Conservation (phyloP, 768 basidiomycete genomes). For the Galerina sulciceps region DNA sequence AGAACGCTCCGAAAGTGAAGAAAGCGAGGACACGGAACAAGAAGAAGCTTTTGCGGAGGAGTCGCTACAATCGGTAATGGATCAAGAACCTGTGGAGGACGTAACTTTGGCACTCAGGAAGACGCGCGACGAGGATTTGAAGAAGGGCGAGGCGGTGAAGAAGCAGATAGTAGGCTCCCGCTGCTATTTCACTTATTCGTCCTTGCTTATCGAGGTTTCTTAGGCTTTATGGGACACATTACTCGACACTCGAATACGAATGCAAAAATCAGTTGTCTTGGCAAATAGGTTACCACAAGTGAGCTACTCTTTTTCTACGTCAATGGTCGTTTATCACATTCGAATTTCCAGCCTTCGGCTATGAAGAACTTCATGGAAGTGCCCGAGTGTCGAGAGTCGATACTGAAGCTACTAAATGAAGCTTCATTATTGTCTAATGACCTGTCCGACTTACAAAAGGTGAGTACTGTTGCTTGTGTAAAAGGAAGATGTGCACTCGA, state of each 20-base stretch:
- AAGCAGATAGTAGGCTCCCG: constrained; percentile 73
- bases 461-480: constrained; percentile 26
- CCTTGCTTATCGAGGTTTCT: too few species aligned
- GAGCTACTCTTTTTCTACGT: constrained; percentile 26
- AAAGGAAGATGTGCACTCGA: not conserved
- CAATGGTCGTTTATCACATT: constrained; percentile 9
- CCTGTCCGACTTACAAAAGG: constrained; percentile 71
- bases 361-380: constrained; percentile 40
- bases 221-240: constrained; percentile 87
- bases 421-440: constrained; percentile 66
- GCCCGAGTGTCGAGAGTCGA: constrained; percentile 45
- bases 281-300: constrained; percentile 72
- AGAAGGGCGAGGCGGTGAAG: constrained; percentile 84
- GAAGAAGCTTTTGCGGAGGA: constrained; percentile 9
- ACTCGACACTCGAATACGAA: constrained; percentile 87
- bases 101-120: constrained; percentile 56
- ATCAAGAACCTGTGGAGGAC: constrained; percentile 37
- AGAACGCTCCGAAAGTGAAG: constrained; percentile 23
- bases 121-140: constrained; percentile 68
- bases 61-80: not conserved
- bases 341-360: constrained; percentile 33
- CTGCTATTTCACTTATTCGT: not conserved
- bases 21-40: constrained; percentile 18
- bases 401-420: constrained; percentile 62
- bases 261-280: constrained; percentile 79